Evolutionary conservation across 2,329 filamentous ascomycete species (phyloP), one percentile per base, ranked within the genome.

Genomic region (Aspergillus chevalieri): DNA sequence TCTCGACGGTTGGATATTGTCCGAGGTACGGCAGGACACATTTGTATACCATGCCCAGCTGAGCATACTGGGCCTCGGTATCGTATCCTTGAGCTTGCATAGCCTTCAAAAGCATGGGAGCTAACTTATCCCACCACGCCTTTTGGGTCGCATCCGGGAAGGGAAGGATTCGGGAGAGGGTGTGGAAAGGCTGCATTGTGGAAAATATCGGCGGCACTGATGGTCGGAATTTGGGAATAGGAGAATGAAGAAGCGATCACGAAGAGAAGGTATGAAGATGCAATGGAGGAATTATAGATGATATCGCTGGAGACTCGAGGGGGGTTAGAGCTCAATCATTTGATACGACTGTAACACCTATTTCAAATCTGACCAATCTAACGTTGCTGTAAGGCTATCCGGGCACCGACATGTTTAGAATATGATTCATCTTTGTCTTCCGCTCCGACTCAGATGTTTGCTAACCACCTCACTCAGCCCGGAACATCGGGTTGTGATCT

Each of bases 71-170:
- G 9, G 50, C 34, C 14, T 59, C 50, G 17, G 46, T 43, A 26
- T 50, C 48, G 21, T 59, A 60, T 2, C 49, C 42, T n/a, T 52
- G 48, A n/a, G 43, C 26, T 5, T 46, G 39, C 5, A 62, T 47
- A 39, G 56, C 47, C 21, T 50, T 48, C 6, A 49, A 50, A 9
- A 58, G 45, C 51, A 60, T 53, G 4, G 55, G 50, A 1, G 44
- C 58, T 10, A 48, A 54, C n/a, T 52, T 57, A 17, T 58, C 42
- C 58, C 59, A 62, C 59, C 58, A 61, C 8, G 47, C 33, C 24
- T 44, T 24, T 30, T 61, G 47, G 28, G 53, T 47, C 3, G 52
- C 39, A 34, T 52, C 48, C 6, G 24, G 4, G 36, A 52, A 52
- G 21, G 28, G 30, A 1, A 49, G 12, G 33, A 28, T 39, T 8